Conservation (phyloP, 495 filamentous ascomycete species). For the Neurospora sp. region DNA sequence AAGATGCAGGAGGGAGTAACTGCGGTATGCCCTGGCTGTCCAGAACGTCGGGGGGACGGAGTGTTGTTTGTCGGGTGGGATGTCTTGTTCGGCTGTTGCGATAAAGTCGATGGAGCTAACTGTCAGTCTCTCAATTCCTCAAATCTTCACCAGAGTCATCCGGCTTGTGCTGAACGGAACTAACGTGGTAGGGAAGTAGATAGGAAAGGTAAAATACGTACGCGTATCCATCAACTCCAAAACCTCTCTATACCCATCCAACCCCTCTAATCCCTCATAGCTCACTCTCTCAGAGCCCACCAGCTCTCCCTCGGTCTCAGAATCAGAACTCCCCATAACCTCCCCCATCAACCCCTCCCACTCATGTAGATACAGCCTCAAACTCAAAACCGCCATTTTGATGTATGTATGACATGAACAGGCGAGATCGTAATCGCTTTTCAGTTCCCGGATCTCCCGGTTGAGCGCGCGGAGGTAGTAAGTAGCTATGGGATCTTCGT, state of each 20-base stretch:
- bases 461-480: background rate
- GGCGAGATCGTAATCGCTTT: background rate
- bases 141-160: background rate
- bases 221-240: background rate
- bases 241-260: background rate
- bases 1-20: background rate
- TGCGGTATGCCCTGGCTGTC: background rate
- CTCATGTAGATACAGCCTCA: background rate
- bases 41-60: background rate
- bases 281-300: background rate
- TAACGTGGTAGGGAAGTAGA: too few species aligned
- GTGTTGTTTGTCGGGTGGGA: background rate
- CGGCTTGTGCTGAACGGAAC: too few species aligned
- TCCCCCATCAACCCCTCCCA: background rate
- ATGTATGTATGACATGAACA: background rate
- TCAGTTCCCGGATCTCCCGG: background rate
- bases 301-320: background rate
- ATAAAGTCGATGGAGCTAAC: background rate
- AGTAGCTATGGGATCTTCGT: background rate
- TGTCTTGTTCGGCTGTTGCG: background rate
- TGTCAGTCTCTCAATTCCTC: background rate
- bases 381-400: background rate
- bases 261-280: background rate
- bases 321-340: background rate
- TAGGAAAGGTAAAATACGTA: background rate